phyloP scores from a whole-genome alignment of 1,284 basidiomycete species.

The Trichosporon asahii region DNA sequence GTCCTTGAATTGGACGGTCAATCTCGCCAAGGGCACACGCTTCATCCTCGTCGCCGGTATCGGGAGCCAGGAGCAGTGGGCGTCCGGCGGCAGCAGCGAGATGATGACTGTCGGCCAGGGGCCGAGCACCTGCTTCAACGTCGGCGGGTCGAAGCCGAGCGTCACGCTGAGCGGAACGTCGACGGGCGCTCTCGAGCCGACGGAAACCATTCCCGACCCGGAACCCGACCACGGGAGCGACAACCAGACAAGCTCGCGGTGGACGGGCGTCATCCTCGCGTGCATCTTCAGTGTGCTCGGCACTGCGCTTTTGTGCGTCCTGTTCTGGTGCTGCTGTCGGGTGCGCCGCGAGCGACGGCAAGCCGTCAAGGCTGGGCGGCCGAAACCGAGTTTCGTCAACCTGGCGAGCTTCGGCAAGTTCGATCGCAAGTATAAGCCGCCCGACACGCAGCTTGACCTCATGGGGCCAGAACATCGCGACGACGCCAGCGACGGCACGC shows the following conservation, averaged over 20 bases:
- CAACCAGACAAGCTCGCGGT: background rate
- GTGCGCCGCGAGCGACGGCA: slow-evolving; percentile 28
- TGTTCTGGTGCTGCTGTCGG: slow-evolving; percentile 51
- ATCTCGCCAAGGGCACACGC: slow-evolving; percentile 47
- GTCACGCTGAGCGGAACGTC: slow-evolving; percentile 28
- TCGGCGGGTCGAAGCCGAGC: slow-evolving; percentile 28
- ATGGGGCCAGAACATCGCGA: slow-evolving; percentile 14
- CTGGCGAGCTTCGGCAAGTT: slow-evolving; percentile 16
- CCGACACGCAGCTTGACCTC: slow-evolving; percentile 29
- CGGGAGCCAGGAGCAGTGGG: slow-evolving; percentile 45
- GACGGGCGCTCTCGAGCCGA: slow-evolving; percentile 8
- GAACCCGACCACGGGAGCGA: background rate
- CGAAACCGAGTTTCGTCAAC: slow-evolving; percentile 16
- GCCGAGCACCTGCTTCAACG: slow-evolving; percentile 28
- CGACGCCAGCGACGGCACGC: slow-evolving; percentile 12
- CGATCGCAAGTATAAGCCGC: slow-evolving; percentile 11
- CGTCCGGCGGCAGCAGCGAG: slow-evolving; percentile 41
- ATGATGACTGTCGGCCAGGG: slow-evolving; percentile 51
- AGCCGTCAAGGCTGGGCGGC: slow-evolving; percentile 14
- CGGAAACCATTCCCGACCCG: background rate
- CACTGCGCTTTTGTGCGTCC: slow-evolving; percentile 41
- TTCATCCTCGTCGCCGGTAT: slow-evolving; percentile 50
- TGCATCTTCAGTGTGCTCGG: slow-evolving; percentile 56
- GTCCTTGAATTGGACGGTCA: slow-evolving; percentile 44
- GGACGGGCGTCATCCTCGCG: slow-evolving; percentile 54